Conservation (phyloP, 768 basidiomycete genomes). For the Mycena venus region DNA sequence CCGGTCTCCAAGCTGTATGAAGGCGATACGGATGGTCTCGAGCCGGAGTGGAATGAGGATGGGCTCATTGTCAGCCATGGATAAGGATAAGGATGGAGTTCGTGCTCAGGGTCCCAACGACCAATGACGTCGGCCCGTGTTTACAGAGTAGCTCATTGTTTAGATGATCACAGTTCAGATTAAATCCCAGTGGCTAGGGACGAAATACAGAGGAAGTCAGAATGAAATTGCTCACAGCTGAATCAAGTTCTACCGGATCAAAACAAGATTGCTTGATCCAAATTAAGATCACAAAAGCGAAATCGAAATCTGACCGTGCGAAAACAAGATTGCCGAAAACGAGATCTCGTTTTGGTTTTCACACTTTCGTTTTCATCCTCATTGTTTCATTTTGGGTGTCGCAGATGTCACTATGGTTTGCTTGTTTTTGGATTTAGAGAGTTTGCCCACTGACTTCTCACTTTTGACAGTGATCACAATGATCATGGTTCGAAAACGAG, state of each 20-base stretch:
- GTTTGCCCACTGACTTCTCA: not conserved
- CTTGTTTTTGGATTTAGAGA: not conserved
- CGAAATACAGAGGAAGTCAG: not conserved
- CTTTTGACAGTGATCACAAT: not conserved
- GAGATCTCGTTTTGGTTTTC: not conserved
- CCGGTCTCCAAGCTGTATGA: constrained; percentile 17
- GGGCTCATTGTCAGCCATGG: not conserved
- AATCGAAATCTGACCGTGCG: not conserved
- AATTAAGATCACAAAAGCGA: not conserved
- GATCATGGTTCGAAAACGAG: not conserved
- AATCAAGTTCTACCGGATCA: not conserved
- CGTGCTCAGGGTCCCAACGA: not conserved
- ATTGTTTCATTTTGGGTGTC: not conserved
- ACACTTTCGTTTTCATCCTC: too few species aligned
- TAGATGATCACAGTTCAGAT: not conserved
- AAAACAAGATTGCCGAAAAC: too few species aligned
- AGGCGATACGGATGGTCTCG: constrained; percentile 38
- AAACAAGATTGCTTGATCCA: not conserved
- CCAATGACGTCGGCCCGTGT: not conserved
- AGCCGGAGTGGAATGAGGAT: constrained; percentile 6
- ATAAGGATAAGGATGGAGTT: not conserved
- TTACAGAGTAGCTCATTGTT: not conserved
- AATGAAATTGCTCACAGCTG: not conserved
- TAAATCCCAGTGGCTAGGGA: not conserved
- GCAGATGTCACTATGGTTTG: not conserved